A percentile compares a stretch with the other conserved stretches of the same genome.
Evolutionary conservation across 345 rosid genomes (phyloP).

Genomic region (Moricandia moricandioides): DNA sequence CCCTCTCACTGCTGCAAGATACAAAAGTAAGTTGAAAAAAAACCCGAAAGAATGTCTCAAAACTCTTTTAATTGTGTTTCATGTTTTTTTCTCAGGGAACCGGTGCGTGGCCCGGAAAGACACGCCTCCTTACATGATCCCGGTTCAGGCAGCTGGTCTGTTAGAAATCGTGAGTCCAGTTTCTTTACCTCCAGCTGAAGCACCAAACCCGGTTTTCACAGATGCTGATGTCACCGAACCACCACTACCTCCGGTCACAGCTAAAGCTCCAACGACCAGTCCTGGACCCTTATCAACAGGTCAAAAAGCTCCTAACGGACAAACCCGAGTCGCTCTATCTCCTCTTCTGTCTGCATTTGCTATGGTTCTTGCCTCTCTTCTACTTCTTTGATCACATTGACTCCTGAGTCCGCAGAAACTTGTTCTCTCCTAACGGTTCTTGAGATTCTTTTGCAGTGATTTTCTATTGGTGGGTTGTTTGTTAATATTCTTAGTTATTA

Average conservation of each 20-base stretch:
- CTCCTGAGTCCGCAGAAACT: not conserved
- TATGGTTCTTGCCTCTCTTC: slow-evolving; percentile 34
- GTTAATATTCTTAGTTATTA: slow-evolving; percentile 19
- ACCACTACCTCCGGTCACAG: slow-evolving; percentile 48
- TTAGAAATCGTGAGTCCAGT: slow-evolving; percentile 22
- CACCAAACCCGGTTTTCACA: slow-evolving; percentile 59
- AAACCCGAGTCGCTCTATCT: slow-evolving; percentile 41
- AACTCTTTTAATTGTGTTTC: not conserved
- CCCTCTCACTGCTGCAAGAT: slow-evolving; percentile 72
- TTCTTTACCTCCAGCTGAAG: slow-evolving; percentile 63
- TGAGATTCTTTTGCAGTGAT: slow-evolving; percentile 18
- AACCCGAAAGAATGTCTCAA: not conserved
- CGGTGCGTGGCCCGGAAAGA: slow-evolving; percentile 38
- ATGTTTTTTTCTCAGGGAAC: slow-evolving; percentile 51
- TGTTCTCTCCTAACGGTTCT: not conserved
- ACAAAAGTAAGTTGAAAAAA: slow-evolving; percentile 61
- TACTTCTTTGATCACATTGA: slow-evolving; percentile 42
- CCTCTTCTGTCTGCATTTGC: slow-evolving; percentile 37
- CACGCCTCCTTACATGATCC: slow-evolving; percentile 58
- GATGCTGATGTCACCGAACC: slow-evolving; percentile 58
- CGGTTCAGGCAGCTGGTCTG: slow-evolving; percentile 55
- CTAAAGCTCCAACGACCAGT: slow-evolving; percentile 25
- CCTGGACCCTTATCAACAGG: slow-evolving; percentile 33
- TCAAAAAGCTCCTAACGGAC: slow-evolving; percentile 43
- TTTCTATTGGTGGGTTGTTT: slow-evolving; percentile 19